Evolutionary conservation across 768 basidiomycete species (phyloP).

Genomic region (Epithele typhae): DNA sequence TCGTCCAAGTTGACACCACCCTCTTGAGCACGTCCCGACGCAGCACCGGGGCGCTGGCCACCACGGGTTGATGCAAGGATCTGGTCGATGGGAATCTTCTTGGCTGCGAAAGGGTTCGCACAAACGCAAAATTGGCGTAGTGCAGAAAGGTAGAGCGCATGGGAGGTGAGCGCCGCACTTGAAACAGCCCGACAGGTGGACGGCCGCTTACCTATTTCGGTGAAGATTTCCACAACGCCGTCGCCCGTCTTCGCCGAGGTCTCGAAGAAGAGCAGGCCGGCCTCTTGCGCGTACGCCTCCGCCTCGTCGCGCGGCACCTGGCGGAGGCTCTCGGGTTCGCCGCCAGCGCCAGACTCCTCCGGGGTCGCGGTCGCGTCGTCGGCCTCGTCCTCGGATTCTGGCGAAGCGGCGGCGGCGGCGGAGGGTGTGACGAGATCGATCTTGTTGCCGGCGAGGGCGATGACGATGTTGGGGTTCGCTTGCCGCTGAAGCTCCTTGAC

Average conservation of each 20-base stretch:
- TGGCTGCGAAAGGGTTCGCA: constrained; percentile 41
- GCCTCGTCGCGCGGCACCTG: constrained; percentile 96
- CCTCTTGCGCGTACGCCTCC: constrained; percentile 92
- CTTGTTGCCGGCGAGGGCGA: constrained; percentile 97
- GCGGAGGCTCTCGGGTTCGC: constrained; percentile 68
- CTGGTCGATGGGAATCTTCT: constrained; percentile 90
- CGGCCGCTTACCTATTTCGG: constrained; percentile 79
- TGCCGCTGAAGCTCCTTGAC: constrained; percentile 98
- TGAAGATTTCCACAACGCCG: constrained; percentile 94
- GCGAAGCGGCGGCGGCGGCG: constrained; percentile 42
- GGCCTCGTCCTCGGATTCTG: constrained; percentile 83
- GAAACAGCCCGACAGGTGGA: not conserved
- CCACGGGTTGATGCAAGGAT: constrained; percentile 83
- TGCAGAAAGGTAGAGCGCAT: not conserved
- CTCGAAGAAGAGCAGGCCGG: constrained; percentile 94
- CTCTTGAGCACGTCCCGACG: constrained; percentile 49
- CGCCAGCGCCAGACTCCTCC: constrained; percentile 49
- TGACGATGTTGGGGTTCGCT: constrained; percentile 98
- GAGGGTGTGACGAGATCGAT: constrained; percentile 81
- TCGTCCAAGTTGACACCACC: constrained; percentile 69
- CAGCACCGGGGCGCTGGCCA: constrained; percentile 54
- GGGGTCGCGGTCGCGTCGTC: constrained; percentile 92
- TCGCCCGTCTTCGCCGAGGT: constrained; percentile 97
- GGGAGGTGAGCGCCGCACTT: constrained; percentile 5
- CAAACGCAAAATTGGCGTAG: no score